Percentiles rank a stretch among this genome's conserved stretches.
Conservation (phyloP, 2,329 filamentous ascomycete species). For the Aspergillus jensenii region DNA sequence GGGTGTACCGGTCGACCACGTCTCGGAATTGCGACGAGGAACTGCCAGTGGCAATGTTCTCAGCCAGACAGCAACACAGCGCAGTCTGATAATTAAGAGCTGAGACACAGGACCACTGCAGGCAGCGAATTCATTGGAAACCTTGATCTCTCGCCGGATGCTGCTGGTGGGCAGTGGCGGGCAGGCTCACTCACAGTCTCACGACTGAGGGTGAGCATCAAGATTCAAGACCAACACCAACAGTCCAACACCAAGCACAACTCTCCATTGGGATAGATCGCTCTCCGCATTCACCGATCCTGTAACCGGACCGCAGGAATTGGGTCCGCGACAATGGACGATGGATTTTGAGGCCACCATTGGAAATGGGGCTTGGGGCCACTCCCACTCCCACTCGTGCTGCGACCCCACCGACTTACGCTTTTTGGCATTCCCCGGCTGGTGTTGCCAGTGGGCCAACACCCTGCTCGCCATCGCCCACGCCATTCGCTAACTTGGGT, state of each 20-base stretch:
- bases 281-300: constrained; percentile 17
- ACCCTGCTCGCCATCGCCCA: constrained; percentile 7
- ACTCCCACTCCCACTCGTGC: constrained; percentile 22
- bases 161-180: background rate
- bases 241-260: background rate
- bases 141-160: background rate
- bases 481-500: constrained; percentile 12
- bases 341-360: constrained; percentile 11
- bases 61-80: background rate
- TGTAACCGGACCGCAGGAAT: constrained; percentile 11
- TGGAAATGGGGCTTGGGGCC: background rate
- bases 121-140: background rate
- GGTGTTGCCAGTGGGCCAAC: constrained; percentile 14
- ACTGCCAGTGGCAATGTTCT: background rate
- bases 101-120: background rate
- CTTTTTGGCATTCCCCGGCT: constrained; percentile 26
- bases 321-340: constrained; percentile 13
- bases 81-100: background rate
- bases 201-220: background rate
- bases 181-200: background rate
- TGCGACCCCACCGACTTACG: constrained; percentile 19
- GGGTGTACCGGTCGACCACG: background rate
- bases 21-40: background rate
- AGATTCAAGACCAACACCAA: background rate
- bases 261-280: constrained; percentile 7